A percentile compares a stretch with the other conserved stretches of the same genome.
These are phyloP conservation scores for Eutypa lata DNA, from an alignment of 2,329 filamentous ascomycete genomes.

Conservation along the genomic window DNA sequence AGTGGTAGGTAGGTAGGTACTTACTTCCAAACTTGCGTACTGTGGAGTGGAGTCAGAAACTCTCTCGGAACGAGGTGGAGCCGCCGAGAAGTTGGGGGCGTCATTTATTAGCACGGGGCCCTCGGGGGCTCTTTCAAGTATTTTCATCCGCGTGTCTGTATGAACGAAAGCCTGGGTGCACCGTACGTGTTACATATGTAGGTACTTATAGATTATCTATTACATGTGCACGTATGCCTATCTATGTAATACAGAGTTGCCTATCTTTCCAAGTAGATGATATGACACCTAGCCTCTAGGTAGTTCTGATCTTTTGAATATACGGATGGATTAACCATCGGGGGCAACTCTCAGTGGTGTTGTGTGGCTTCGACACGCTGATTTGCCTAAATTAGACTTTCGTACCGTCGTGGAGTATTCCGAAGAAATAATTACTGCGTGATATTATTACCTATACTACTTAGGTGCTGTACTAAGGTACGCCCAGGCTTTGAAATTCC, in stretches of 20 bases:
- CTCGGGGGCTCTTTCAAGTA: neutral
- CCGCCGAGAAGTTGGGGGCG: constrained; percentile 8
- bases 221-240: too few species aligned
- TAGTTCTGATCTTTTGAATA: too few species aligned
- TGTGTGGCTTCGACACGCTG: neutral
- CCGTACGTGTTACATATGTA: too few species aligned
- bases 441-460: too few species aligned
- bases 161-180: too few species aligned
- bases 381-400: neutral
- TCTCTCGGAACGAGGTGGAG: constrained; percentile 11
- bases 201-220: too few species aligned
- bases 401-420: neutral
- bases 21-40: neutral
- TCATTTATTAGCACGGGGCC: constrained; percentile 4
- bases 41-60: neutral
- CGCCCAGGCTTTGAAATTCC: neutral
- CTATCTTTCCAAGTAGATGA: too few species aligned
- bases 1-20: neutral
- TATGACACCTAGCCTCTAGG: too few species aligned
- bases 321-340: too few species aligned
- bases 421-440: neutral
- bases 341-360: too few species aligned
- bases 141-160: neutral
- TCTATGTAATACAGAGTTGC: too few species aligned
- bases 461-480: too few species aligned